A percentile compares a stretch with the other conserved stretches of the same genome.
These are phyloP conservation scores for Zasmidium angulare DNA, from an alignment of 2,329 filamentous ascomycete genomes.

Conservation along the genomic window DNA sequence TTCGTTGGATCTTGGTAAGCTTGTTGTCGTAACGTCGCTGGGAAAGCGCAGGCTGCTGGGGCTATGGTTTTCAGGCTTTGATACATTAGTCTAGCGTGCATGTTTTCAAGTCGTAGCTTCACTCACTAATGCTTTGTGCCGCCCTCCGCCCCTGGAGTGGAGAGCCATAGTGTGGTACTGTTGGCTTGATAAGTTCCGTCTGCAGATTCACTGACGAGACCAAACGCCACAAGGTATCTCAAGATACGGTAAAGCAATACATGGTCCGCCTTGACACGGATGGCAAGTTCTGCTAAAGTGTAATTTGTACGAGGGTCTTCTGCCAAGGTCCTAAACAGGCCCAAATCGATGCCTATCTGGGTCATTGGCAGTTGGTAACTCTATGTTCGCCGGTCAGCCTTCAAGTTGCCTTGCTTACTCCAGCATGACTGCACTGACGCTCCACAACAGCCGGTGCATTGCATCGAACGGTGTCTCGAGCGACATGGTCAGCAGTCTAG, in stretches of 20 bases:
- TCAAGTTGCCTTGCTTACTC: neutral
- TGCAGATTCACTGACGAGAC: constrained; percentile 3
- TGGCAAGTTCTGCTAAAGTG: constrained; percentile 7
- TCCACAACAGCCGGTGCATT: constrained; percentile 3
- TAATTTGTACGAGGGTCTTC: neutral
- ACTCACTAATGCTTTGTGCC: constrained; percentile 12
- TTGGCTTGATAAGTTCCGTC: constrained; percentile 10
- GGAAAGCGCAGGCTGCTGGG: constrained; percentile 1
- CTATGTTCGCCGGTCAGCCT: neutral
- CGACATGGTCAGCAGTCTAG: neutral
- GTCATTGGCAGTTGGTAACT: constrained; percentile 6
- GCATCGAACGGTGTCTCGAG: constrained; percentile 6
- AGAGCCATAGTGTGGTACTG: constrained; percentile 11
- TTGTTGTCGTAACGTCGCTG: constrained; percentile 10
- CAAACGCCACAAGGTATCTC: constrained; percentile 7
- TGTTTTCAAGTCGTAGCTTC: too few species aligned
- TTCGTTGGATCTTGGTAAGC: constrained; percentile 6
- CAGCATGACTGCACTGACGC: neutral
- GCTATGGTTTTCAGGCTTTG: neutral
- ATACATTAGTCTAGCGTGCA: neutral
- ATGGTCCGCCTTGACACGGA: neutral
- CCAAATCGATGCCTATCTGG: constrained; percentile 12
- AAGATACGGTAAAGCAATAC: constrained; percentile 5
- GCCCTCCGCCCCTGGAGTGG: constrained; percentile 11
- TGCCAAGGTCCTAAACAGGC: constrained; percentile 8